Evolutionary conservation across 225 moss, liverwort and hornwort species (phyloP).

Genomic region (Ulota crispa): DNA sequence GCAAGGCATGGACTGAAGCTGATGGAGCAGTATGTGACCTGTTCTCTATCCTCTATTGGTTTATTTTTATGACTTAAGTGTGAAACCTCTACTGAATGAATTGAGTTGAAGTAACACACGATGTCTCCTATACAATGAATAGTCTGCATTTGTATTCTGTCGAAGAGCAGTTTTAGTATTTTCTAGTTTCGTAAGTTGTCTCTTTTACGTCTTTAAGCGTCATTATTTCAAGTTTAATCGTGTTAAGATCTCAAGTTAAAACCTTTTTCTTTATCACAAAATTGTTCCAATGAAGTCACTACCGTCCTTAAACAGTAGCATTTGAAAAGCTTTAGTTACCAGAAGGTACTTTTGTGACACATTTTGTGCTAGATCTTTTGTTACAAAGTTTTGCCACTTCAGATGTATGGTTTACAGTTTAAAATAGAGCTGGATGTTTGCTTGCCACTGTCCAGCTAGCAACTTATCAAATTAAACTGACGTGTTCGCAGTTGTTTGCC

Average conservation of each 20-base stretch:
- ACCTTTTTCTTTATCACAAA: not conserved
- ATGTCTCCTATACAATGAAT: not conserved
- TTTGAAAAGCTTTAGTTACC: not conserved
- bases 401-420: conserved; percentile 1
- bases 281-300: not conserved
- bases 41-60: conserved; percentile 3
- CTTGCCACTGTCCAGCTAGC: not conserved
- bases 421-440: not conserved
- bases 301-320: not conserved
- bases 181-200: not conserved
- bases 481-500: conserved; percentile 75
- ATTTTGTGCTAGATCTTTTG: conserved; percentile 4
- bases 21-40: conserved; percentile 77
- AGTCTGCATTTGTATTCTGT: conserved; percentile 11
- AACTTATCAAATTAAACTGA: conserved; percentile 15
- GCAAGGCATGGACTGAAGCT: conserved; percentile 89
- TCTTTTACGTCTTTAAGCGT: conserved; percentile 7
- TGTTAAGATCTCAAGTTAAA: not conserved
- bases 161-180: not conserved
- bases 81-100: not conserved
- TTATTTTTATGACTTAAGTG: not conserved
- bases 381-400: not conserved
- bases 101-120: not conserved
- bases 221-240: not conserved
- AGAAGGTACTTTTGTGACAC: conserved; percentile 1